phyloP scores from a whole-genome alignment of 345 rosid genomes.

The Aquilaria malaccensis region DNA sequence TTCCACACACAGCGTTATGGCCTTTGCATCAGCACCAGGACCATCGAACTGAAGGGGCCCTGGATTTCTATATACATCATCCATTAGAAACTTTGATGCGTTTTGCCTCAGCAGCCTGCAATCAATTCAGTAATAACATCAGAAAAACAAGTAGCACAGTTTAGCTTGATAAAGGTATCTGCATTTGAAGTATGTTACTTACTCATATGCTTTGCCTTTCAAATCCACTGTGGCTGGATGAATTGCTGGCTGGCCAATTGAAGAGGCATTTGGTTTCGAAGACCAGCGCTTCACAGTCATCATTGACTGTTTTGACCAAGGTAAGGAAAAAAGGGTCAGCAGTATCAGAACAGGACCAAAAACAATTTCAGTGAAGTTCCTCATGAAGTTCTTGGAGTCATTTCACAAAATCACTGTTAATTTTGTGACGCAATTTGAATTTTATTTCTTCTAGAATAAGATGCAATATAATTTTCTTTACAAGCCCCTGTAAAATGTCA shows the following conservation, averaged over 20 bases:
- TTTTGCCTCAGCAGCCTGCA: conserved; percentile 78
- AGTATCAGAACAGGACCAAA: background rate
- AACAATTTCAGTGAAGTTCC: too few relatives aligned
- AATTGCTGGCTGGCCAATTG: conserved; percentile 90
- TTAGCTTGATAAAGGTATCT: background rate
- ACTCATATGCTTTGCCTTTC: conserved; percentile 97
- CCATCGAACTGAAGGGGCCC: conserved; percentile 97
- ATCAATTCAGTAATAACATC: conserved; percentile 2
- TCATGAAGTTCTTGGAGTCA: too few relatives aligned
- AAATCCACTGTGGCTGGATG: conserved; percentile 94
- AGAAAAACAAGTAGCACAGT: background rate
- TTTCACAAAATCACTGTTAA: too few relatives aligned
- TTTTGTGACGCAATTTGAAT: too few relatives aligned
- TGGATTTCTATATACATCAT: conserved; percentile 93
- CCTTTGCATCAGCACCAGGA: conserved; percentile 92
- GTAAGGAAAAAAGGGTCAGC: background rate
- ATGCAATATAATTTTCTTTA: too few relatives aligned
- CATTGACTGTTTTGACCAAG: conserved; percentile 57
- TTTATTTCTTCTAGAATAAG: too few relatives aligned
- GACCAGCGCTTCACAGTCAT: conserved; percentile 95
- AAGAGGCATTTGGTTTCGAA: conserved; percentile 56
- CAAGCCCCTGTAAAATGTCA: too few relatives aligned
- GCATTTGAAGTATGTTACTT: conserved; percentile 21
- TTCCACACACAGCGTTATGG: conserved; percentile 79
- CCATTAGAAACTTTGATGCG: conserved; percentile 69